These are phyloP conservation scores for Lepiota venenata DNA, from an alignment of 768 basidiomycete species.

Conservation along the genomic window DNA sequence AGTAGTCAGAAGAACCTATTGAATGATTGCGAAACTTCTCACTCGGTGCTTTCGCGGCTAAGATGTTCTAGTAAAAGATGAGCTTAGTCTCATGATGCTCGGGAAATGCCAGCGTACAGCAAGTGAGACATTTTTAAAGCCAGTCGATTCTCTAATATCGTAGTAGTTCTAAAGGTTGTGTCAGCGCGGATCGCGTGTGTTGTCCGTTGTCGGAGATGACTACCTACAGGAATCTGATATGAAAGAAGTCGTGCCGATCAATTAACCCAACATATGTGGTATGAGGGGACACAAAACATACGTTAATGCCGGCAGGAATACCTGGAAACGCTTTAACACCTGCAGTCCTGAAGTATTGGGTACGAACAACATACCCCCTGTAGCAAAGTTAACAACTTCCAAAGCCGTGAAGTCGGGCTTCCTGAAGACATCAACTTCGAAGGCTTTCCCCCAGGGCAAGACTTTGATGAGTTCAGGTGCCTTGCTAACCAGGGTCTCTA, in stretches of 20 bases:
- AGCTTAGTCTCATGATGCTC: neutral
- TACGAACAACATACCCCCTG: conserved; percentile 52
- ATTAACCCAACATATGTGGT: neutral
- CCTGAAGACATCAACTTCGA: conserved; percentile 70
- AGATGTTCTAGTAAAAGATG: conserved; percentile 55
- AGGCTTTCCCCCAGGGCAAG: conserved; percentile 77
- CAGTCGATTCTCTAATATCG: conserved; percentile 73
- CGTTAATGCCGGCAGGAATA: conserved; percentile 87
- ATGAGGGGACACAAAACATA: conserved; percentile 26
- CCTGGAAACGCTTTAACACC: conserved; percentile 32
- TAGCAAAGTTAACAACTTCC: conserved; percentile 80
- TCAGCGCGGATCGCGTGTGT: neutral
- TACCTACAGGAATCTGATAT: conserved; percentile 58
- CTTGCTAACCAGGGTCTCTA: conserved; percentile 67
- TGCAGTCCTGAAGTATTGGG: neutral
- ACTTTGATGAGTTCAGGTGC: conserved; percentile 79
- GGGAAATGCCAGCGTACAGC: conserved; percentile 42
- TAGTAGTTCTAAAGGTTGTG: conserved; percentile 62
- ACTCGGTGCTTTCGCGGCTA: conserved; percentile 87
- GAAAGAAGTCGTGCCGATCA: neutral
- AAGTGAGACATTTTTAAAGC: conserved; percentile 89
- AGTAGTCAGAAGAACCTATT: neutral
- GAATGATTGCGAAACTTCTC: conserved; percentile 18
- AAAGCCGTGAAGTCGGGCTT: conserved; percentile 89
- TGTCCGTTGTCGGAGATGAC: neutral